Percentiles rank a stretch among this genome's conserved stretches.
These are phyloP conservation scores for Alternaria sp. DNA, from an alignment of 2,329 filamentous ascomycete genomes.

Conservation along the genomic window DNA sequence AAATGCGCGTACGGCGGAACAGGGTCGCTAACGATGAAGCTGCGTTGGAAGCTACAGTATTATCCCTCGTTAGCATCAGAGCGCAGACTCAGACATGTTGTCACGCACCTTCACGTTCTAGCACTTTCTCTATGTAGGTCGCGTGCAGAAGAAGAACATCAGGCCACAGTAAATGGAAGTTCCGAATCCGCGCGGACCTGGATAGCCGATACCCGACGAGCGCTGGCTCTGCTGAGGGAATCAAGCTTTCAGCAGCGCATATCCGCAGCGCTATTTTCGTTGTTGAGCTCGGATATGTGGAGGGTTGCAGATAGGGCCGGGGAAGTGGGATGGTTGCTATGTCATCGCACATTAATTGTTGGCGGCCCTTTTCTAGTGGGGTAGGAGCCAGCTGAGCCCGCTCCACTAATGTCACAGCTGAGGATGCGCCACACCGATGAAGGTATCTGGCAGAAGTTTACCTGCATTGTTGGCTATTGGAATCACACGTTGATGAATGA, in stretches of 20 bases:
- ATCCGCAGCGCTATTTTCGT: conserved; percentile 39
- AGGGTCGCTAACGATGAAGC: conserved; percentile 7
- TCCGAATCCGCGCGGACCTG: background rate
- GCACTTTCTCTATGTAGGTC: conserved; percentile 9
- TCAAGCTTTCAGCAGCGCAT: conserved; percentile 18
- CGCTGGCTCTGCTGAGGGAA: conserved; percentile 12
- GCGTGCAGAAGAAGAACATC: conserved; percentile 21
- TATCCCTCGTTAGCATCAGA: background rate
- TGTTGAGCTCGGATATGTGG: conserved; percentile 44
- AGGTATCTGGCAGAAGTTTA: background rate
- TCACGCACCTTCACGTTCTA: conserved; percentile 7
- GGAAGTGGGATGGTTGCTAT: conserved; percentile 20
- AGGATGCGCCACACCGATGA: background rate
- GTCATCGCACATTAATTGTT: conserved; percentile 30
- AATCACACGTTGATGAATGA: background rate
- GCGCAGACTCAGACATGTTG: conserved; percentile 8
- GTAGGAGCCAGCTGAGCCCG: conserved; percentile 5
- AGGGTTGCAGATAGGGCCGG: conserved; percentile 24
- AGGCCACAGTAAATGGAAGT: conserved; percentile 17
- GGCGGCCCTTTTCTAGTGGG: conserved; percentile 20
- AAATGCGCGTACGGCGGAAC: conserved; percentile 15
- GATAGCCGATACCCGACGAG: conserved; percentile 29
- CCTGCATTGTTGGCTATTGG: background rate
- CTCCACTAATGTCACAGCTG: background rate
- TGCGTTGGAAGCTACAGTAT: background rate